phyloP scores from a whole-genome alignment of 2,329 filamentous ascomycete genomes.

The Colletotrichum godetiae region DNA sequence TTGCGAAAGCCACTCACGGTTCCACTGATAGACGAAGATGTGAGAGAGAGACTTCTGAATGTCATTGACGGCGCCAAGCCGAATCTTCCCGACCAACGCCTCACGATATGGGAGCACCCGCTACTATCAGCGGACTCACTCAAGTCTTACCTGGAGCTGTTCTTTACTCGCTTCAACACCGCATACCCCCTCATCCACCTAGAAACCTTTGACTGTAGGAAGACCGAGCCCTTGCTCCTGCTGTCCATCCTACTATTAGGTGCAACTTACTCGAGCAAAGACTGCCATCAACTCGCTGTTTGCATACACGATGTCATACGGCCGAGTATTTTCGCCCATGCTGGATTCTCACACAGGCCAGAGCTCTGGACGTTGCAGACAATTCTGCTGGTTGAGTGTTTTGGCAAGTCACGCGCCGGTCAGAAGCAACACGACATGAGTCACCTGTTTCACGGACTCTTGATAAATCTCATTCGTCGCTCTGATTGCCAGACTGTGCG shows the following conservation, averaged over 20 bases:
- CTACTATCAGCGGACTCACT: constrained; percentile 62
- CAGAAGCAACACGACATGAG: constrained; percentile 73
- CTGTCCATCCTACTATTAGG: constrained; percentile 68
- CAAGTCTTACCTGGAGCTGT: constrained; percentile 68
- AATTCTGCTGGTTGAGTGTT: constrained; percentile 72
- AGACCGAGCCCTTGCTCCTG: constrained; percentile 63
- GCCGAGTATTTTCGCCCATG: constrained; percentile 68
- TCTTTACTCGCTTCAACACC: constrained; percentile 70
- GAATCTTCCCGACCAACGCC: constrained; percentile 57
- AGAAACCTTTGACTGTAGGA: constrained; percentile 64
- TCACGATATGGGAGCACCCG: constrained; percentile 60
- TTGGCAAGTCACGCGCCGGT: constrained; percentile 71
- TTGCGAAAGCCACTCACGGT: constrained; percentile 35
- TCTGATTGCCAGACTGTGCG: constrained; percentile 49
- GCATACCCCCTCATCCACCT: constrained; percentile 70
- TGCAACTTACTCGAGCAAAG: constrained; percentile 69
- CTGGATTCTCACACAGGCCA: constrained; percentile 67
- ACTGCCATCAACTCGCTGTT: constrained; percentile 69
- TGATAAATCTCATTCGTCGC: constrained; percentile 51
- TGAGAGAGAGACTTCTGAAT: constrained; percentile 56
- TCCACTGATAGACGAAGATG: constrained; percentile 52
- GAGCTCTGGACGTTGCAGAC: constrained; percentile 71
- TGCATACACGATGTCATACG: constrained; percentile 71
- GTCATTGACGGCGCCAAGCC: constrained; percentile 62
- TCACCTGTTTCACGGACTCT: constrained; percentile 60